These are phyloP conservation scores for Mortierella sp. DNA, from an alignment of 371 early-diverging fungal species.

Conservation along the genomic window DNA sequence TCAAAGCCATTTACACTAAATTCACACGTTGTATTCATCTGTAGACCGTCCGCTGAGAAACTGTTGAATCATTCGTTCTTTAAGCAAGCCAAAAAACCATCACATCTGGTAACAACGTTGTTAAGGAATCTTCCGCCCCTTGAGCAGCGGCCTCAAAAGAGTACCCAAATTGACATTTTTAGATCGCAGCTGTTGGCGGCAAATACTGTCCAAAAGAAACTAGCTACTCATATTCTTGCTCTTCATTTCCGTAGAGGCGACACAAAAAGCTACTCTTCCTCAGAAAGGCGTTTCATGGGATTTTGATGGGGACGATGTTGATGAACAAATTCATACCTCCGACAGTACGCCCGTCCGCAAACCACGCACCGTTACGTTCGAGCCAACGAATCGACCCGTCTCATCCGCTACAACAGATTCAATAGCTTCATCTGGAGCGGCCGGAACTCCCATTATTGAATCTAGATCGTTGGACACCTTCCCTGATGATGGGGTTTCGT, in stretches of 20 bases:
- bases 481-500: slow-evolving; percentile 21
- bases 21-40: background rate
- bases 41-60: slow-evolving; percentile 85
- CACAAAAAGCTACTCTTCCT: slow-evolving; percentile 44
- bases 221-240: background rate
- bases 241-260: slow-evolving; percentile 30
- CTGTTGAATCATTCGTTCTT: slow-evolving; percentile 85
- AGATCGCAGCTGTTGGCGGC: background rate
- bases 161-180: slow-evolving; percentile 26
- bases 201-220: background rate
- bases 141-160: slow-evolving; percentile 69
- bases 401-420: slow-evolving; percentile 29
- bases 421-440: slow-evolving; percentile 8
- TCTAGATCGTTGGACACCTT: slow-evolving; percentile 15
- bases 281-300: slow-evolving; percentile 67
- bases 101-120: slow-evolving; percentile 71
- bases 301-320: slow-evolving; percentile 56
- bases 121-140: slow-evolving; percentile 79
- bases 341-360: slow-evolving; percentile 8
- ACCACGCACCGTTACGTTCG: slow-evolving; percentile 40
- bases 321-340: background rate
- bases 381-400: slow-evolving; percentile 12
- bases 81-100: slow-evolving; percentile 82
- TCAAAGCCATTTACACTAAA: background rate
- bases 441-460: slow-evolving; percentile 18